phyloP scores from a whole-genome alignment of 2,329 filamentous ascomycete genomes.

The Colletotrichum viniferum region DNA sequence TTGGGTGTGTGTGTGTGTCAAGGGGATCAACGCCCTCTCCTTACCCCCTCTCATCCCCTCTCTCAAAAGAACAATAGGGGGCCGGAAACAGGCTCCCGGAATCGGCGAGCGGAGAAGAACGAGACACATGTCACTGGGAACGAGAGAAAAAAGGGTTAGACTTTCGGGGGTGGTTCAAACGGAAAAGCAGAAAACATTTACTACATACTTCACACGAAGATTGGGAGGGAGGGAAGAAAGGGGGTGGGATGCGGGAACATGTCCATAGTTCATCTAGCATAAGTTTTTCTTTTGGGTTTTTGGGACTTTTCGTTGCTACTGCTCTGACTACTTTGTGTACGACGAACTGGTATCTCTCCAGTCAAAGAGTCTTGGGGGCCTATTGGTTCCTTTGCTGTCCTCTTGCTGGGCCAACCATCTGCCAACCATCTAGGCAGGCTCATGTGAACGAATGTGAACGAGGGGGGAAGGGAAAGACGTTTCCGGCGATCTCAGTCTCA shows the following conservation, averaged over 20 bases:
- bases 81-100: background rate
- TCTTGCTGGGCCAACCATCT: background rate
- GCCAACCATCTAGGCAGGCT: background rate
- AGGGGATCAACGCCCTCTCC: background rate
- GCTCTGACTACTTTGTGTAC: background rate
- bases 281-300: background rate
- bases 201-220: background rate
- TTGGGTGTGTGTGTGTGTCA: background rate
- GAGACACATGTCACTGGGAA: background rate
- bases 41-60: background rate
- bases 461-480: background rate
- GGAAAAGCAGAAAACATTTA: background rate
- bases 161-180: background rate
- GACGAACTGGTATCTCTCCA: background rate
- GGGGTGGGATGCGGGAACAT: background rate
- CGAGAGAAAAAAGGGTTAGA: background rate
- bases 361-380: background rate
- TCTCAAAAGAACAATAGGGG: background rate
- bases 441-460: background rate
- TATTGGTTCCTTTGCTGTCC: background rate
- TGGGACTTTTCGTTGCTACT: background rate
- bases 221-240: background rate
- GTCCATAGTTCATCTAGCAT: slow-evolving; percentile 9
- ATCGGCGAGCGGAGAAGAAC: background rate
- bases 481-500: background rate